Evolutionary conservation across 306 rosid species (phyloP), one percentile per base, ranked within the genome.

Genomic region (Citrullus colocynthis): DNA sequence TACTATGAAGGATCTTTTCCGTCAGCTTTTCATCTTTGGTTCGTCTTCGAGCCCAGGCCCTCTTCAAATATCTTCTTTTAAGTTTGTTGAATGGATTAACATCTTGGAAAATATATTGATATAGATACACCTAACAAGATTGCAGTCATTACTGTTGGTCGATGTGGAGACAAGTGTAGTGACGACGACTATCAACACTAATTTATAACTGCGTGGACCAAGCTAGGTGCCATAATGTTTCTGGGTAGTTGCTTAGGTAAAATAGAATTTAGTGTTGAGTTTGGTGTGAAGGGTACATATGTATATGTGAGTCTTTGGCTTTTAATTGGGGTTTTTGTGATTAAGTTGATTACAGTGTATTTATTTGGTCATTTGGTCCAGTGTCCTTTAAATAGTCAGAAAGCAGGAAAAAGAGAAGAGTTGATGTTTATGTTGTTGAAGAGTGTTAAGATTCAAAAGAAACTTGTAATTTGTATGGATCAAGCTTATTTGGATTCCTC

Each of bases 261-360:
- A 34, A 18, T 34, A 51, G 16, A 30, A 15, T 51, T 49, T 71
- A 67, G 76, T 32, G 14, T 73, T 73, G 61, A 52, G 34, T 16
- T 74, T 52, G 78, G 28, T 9, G 63, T 55, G 59, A 74, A 74
- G 49, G 62, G 78, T 74, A 74, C 63, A 74, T 74, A 54, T 74
- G 78, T 74, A 74, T 17, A 74, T 74, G 63, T 74, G 42, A 34
- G 71, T 67, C 32, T 30, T 32, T 52, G 63, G 48, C 6, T 74
- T 32, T 44, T 30, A 74, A 6, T 24, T 73, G 77, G 61, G 61
- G 44, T 17, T 73, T 30, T 2, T 24, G 60, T 72, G 60, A 30
- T 72, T 32, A 72, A 32, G 76, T 48, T 72, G 77, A 72, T 72
- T 49, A 20, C 49, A 49, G 57, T 49, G 77, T 72, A 72, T 72